These are phyloP conservation scores for Pulveroboletus ravenelii DNA, from an alignment of 768 basidiomycete genomes.

Conservation along the genomic window DNA sequence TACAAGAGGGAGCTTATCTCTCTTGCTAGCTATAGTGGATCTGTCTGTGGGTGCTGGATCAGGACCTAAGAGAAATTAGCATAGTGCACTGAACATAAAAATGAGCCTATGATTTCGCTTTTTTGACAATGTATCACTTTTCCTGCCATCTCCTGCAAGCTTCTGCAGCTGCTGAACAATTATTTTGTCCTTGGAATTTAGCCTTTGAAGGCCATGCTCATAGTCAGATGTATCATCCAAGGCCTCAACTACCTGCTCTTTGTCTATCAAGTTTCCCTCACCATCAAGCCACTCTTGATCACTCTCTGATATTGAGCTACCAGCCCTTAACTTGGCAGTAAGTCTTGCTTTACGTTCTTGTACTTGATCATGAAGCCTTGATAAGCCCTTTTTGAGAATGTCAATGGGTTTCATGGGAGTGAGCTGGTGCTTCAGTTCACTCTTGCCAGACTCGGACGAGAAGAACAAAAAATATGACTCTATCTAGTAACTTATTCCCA, in stretches of 20 bases:
- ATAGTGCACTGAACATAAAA: too few relatives aligned
- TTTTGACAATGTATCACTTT: neutral
- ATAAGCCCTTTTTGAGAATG: neutral
- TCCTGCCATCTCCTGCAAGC: neutral
- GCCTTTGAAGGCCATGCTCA: neutral
- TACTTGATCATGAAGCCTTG: conserved; percentile 6
- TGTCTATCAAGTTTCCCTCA: neutral
- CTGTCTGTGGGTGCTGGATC: too few relatives aligned
- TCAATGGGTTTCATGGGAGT: conserved; percentile 9
- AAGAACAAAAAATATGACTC: neutral
- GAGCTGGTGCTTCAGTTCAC: neutral
- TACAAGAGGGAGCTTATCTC: too few relatives aligned
- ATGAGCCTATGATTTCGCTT: neutral
- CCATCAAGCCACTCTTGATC: too few relatives aligned
- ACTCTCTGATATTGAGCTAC: too few relatives aligned
- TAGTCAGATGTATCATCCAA: conserved; percentile 4
- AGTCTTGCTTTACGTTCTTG: conserved; percentile 7
- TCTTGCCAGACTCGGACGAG: neutral
- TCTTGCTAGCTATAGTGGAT: too few relatives aligned
- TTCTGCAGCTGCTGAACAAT: neutral
- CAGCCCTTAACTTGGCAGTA: neutral
- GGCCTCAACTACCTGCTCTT: neutral
- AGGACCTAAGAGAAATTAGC: too few relatives aligned
- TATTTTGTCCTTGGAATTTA: neutral
- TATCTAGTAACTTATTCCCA: neutral